A percentile compares a stretch with the other conserved stretches of the same genome.
phyloP scores from a whole-genome alignment of 768 basidiomycete genomes.

The Rhodotorula diobovata region DNA sequence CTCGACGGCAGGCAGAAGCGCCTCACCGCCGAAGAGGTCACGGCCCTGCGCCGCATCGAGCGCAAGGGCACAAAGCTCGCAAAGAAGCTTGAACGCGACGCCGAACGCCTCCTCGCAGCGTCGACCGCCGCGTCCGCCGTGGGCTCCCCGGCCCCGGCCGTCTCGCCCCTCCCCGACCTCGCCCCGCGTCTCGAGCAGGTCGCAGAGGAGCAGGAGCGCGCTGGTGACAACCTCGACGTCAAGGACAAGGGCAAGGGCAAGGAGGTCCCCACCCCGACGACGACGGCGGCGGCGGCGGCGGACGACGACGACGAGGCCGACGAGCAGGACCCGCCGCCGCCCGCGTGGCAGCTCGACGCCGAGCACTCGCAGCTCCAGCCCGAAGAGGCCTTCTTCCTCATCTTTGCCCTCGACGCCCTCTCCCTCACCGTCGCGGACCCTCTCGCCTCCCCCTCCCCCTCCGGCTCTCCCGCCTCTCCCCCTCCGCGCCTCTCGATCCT shows the following conservation, averaged over 20 bases:
- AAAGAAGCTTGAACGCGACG: constrained; percentile 78
- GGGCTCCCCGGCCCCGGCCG: background rate
- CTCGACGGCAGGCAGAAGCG: constrained; percentile 57
- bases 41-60: constrained; percentile 77
- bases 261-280: background rate
- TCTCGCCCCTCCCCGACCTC: background rate
- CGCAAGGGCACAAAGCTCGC: constrained; percentile 90
- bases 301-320: constrained; percentile 4
- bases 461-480: background rate
- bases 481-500: constrained; percentile 28
- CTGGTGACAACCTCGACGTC: background rate
- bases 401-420: constrained; percentile 38
- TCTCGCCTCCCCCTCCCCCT: background rate
- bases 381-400: constrained; percentile 46
- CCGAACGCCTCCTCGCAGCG: constrained; percentile 46
- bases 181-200: constrained; percentile 7
- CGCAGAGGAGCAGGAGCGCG: constrained; percentile 7
- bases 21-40: constrained; percentile 86
- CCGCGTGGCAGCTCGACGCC: constrained; percentile 34
- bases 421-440: constrained; percentile 8
- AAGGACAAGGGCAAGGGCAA: background rate
- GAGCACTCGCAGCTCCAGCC: constrained; percentile 45
- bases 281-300: background rate
- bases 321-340: constrained; percentile 21
- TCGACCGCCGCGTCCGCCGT: constrained; percentile 29